Evolutionary conservation across 371 early-diverging fungal species (phyloP).

Genomic region (Syncephalastrum contaminatum): DNA sequence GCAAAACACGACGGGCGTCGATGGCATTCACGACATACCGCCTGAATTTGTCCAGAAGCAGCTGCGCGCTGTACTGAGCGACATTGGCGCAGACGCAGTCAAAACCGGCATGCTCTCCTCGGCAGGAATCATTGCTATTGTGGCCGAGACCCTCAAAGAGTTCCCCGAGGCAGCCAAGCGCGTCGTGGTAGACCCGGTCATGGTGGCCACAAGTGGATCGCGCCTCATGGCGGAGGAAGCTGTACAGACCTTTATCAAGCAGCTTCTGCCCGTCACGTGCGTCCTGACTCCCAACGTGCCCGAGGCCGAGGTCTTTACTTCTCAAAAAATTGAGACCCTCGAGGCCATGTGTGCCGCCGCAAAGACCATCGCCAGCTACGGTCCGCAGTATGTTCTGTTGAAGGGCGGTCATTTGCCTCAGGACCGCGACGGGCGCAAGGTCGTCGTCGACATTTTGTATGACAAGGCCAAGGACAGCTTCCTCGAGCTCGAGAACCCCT

Average conservation of each 20-base stretch:
- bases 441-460: conserved; percentile 68
- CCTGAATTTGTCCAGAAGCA: conserved; percentile 71
- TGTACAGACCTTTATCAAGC: conserved; percentile 47
- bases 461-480: conserved; percentile 35
- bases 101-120: conserved; percentile 85
- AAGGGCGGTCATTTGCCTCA: conserved; percentile 84
- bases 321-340: conserved; percentile 44
- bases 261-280: conserved; percentile 67
- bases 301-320: conserved; percentile 67
- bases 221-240: conserved; percentile 65
- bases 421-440: conserved; percentile 18
- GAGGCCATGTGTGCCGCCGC: conserved; percentile 59
- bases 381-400: conserved; percentile 61
- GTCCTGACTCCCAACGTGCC: conserved; percentile 83
- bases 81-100: conserved; percentile 76
- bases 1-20: conserved; percentile 81
- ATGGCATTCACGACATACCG: conserved; percentile 64
- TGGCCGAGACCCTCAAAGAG: conserved; percentile 46
- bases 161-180: conserved; percentile 25
- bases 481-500: conserved; percentile 52
- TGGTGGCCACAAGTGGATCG: conserved; percentile 79
- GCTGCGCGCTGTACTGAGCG: conserved; percentile 66
- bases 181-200: conserved; percentile 84
- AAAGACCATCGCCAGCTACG: conserved; percentile 41
- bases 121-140: conserved; percentile 57